Conservation (phyloP, 1,139 yeast species). For the Kodamaea plutei region DNA sequence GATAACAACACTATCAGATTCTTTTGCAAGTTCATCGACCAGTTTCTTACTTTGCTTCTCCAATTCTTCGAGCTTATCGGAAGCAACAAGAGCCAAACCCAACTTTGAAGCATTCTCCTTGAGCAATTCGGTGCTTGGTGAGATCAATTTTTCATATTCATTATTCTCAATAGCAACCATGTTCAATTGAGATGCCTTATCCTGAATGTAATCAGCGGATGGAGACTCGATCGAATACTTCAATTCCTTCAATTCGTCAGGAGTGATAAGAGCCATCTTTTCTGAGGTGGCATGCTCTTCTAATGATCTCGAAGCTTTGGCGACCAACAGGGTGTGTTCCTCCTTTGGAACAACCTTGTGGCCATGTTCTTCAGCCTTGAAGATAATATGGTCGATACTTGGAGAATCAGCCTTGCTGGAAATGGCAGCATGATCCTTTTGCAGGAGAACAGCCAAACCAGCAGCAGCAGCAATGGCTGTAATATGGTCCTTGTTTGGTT, state of each 20-base stretch:
- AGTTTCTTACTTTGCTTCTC: conserved; percentile 18
- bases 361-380: conserved; percentile 22
- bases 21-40: conserved; percentile 13
- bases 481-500: conserved; percentile 28
- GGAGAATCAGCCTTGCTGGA: conserved; percentile 16
- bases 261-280: conserved; percentile 8
- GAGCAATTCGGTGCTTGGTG: conserved; percentile 9
- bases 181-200: conserved; percentile 12
- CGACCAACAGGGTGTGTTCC: conserved; percentile 16
- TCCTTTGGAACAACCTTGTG: conserved; percentile 26
- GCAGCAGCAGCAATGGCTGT: conserved; percentile 24
- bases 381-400: conserved; percentile 24
- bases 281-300: conserved; percentile 11
- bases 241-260: conserved; percentile 12
- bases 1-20: conserved; percentile 6
- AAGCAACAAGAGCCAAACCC: conserved; percentile 17
- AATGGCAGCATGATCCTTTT: conserved; percentile 9
- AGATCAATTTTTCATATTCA: conserved; percentile 20
- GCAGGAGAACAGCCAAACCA: conserved; percentile 13
- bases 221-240: conserved; percentile 16
- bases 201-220: conserved; percentile 17
- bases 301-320: conserved; percentile 11
- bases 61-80: conserved; percentile 23
- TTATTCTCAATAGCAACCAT: conserved; percentile 16
- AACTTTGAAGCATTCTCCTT: conserved; percentile 15